Conservation (phyloP, 371 early-diverging fungal genomes). For the Sporodiniella umbellata region DNA sequence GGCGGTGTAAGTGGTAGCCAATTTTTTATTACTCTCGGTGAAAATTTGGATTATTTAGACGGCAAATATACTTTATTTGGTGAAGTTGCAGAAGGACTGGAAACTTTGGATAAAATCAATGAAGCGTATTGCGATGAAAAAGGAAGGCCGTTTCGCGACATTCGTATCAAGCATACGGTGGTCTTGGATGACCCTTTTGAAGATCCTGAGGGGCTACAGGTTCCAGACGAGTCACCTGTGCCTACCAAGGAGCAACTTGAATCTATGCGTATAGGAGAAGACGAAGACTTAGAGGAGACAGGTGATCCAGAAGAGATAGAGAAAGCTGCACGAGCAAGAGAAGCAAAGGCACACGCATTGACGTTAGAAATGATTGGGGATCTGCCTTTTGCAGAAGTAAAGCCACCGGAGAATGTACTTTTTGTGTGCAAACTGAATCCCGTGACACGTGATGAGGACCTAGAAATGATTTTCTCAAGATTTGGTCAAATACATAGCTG, state of each 20-base stretch:
- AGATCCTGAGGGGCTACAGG: slow-evolving; percentile 73
- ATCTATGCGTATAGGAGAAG: slow-evolving; percentile 76
- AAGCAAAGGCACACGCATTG: slow-evolving; percentile 87
- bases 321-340: slow-evolving; percentile 58
- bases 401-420: slow-evolving; percentile 94
- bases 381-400: slow-evolving; percentile 93
- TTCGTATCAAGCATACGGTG: slow-evolving; percentile 92
- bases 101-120: slow-evolving; percentile 84
- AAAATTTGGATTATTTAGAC: slow-evolving; percentile 88
- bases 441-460: slow-evolving; percentile 87
- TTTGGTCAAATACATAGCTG: slow-evolving; percentile 90
- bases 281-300: slow-evolving; percentile 73
- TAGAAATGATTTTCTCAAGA: slow-evolving; percentile 90
- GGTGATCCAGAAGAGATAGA: slow-evolving; percentile 75
- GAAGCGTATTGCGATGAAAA: slow-evolving; percentile 67
- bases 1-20: slow-evolving; percentile 80
- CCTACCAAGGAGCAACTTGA: slow-evolving; percentile 81
- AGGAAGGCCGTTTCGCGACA: slow-evolving; percentile 81
- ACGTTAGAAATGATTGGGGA: slow-evolving; percentile 98
- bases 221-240: slow-evolving; percentile 77
- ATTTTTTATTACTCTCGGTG: slow-evolving; percentile 94
- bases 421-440: slow-evolving; percentile 97
- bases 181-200: slow-evolving; percentile 93
- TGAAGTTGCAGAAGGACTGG: slow-evolving; percentile 91
- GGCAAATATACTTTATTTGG: slow-evolving; percentile 98